phyloP scores from a whole-genome alignment of 345 rosid species.

The Euphorbia pulcherrima region DNA sequence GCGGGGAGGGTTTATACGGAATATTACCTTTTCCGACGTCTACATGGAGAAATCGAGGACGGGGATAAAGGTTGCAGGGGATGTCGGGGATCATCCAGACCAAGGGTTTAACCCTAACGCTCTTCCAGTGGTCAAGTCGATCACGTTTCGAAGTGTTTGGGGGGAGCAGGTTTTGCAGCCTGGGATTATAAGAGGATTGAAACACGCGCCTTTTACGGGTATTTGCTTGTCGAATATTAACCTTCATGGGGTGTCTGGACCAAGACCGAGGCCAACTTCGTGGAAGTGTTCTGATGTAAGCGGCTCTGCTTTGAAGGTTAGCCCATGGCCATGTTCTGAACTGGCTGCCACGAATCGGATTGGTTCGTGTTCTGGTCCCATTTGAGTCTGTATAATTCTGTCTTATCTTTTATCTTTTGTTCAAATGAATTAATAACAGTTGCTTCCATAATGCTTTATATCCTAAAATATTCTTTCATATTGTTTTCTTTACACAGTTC shows the following conservation, averaged over 20 bases:
- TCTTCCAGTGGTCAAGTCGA: conserved; percentile 57
- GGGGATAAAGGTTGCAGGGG: conserved; percentile 73
- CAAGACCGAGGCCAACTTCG: conserved; percentile 44
- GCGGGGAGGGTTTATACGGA: conserved; percentile 74
- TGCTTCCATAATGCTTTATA: too few species aligned
- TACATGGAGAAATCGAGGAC: conserved; percentile 57
- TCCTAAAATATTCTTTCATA: too few species aligned
- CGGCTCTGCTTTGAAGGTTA: conserved; percentile 62
- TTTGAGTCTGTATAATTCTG: conserved; percentile 13
- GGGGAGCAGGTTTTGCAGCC: conserved; percentile 66
- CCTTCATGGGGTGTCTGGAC: conserved; percentile 47
- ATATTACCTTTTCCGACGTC: conserved; percentile 52
- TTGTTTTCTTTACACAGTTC: too few species aligned
- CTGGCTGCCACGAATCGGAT: conserved; percentile 38
- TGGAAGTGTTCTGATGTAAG: conserved; percentile 79
- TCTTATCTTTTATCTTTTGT: too few species aligned
- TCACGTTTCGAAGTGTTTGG: conserved; percentile 55
- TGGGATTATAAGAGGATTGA: conserved; percentile 63
- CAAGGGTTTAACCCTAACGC: conserved; percentile 65
- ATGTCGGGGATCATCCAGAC: conserved; percentile 86
- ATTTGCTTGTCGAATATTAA: conserved; percentile 69
- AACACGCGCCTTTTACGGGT: conserved; percentile 60
- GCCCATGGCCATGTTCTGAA: conserved; percentile 71
- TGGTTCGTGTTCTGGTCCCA: conserved; percentile 32
- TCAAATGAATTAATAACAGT: too few species aligned